Conservation (phyloP, 495 filamentous ascomycete species). For the Cudoniella acicularis region DNA sequence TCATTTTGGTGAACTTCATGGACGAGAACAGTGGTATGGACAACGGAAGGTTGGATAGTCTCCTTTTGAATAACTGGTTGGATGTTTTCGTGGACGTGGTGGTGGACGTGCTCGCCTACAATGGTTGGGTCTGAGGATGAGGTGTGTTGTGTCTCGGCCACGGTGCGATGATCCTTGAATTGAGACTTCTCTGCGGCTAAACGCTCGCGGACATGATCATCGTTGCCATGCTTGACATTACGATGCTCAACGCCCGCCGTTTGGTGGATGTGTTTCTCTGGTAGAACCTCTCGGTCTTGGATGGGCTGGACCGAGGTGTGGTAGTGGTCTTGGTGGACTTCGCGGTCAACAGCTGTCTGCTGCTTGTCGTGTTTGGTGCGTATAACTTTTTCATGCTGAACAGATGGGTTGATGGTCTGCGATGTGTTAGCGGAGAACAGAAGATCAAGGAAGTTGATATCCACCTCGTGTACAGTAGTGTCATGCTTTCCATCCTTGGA, state of each 20-base stretch:
- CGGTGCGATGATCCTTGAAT: slow-evolving; percentile 45
- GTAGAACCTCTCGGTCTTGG: slow-evolving; percentile 39
- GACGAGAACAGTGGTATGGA: slow-evolving; percentile 64
- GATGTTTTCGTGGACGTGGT: slow-evolving; percentile 60
- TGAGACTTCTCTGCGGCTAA: slow-evolving; percentile 45
- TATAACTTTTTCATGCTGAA: slow-evolving; percentile 40
- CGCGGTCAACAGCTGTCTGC: slow-evolving; percentile 55
- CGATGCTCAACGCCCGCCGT: slow-evolving; percentile 50
- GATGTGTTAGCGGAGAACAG: background rate
- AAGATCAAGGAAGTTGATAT: background rate
- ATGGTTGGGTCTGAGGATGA: slow-evolving; percentile 41
- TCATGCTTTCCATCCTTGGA: slow-evolving; percentile 54
- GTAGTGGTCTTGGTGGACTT: slow-evolving; percentile 58
- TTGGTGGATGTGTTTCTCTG: slow-evolving; percentile 46
- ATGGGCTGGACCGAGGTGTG: slow-evolving; percentile 53
- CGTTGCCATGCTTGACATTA: slow-evolving; percentile 51
- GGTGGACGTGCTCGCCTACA: slow-evolving; percentile 60
- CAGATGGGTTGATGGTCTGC: slow-evolving; percentile 52
- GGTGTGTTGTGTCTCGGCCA: slow-evolving; percentile 45
- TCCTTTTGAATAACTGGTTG: slow-evolving; percentile 66
- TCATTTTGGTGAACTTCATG: slow-evolving; percentile 63
- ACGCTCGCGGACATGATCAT: slow-evolving; percentile 35
- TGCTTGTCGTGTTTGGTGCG: slow-evolving; percentile 14
- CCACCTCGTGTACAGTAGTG: slow-evolving; percentile 55
- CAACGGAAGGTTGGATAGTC: slow-evolving; percentile 57